These are phyloP conservation scores for Gracilariopsis chorda DNA, from an alignment of 23 red algal species.

Conservation along the genomic window DNA sequence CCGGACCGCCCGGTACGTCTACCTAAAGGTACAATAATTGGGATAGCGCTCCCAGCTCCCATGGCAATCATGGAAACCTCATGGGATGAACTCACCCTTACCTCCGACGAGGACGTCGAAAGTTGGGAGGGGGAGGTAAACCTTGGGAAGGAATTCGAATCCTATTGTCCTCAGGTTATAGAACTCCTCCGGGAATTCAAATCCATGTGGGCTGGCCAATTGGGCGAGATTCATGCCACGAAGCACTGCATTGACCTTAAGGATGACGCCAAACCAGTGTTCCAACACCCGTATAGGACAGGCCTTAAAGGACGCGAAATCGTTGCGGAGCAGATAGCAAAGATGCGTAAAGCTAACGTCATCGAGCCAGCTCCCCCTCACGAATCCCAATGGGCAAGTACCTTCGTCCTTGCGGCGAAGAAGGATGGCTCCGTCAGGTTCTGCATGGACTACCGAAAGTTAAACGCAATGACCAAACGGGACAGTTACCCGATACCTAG, in stretches of 20 bases:
- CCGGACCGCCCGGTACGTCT: neutral
- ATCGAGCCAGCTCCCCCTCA: neutral
- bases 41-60: neutral
- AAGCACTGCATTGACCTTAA: too few species aligned
- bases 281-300: neutral
- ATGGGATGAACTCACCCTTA: neutral
- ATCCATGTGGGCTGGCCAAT: too few species aligned
- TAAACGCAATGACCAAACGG: too few species aligned
- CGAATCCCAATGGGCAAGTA: neutral
- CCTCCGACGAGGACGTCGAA: neutral
- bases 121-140: neutral
- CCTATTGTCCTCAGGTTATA: too few species aligned
- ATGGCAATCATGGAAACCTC: neutral
- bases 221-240: too few species aligned
- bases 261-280: neutral
- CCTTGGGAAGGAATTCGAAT: neutral
- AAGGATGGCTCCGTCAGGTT: neutral
- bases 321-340: neutral
- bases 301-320: neutral
- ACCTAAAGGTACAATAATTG: neutral
- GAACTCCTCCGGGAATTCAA: too few species aligned
- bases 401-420: neutral
- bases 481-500: neutral
- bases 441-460: neutral
- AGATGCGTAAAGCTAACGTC: too few species aligned